These are phyloP conservation scores for Cladosporium sp. DNA, from an alignment of 2,329 filamentous ascomycete species.

Conservation along the genomic window DNA sequence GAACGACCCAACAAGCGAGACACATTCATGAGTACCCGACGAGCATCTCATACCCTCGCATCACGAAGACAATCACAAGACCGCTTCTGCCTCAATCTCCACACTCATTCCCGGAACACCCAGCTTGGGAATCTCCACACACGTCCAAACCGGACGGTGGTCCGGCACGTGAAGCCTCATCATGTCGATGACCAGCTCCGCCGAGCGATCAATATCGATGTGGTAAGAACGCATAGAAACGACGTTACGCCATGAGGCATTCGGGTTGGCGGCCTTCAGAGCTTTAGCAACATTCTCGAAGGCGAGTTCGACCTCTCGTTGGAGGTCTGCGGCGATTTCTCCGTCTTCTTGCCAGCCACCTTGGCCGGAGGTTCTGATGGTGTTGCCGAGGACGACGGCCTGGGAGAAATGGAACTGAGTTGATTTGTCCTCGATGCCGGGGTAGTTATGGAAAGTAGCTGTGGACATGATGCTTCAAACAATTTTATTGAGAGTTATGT, in stretches of 20 bases:
- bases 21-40: neutral
- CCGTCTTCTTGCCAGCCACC: neutral
- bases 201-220: neutral
- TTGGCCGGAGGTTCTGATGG: neutral
- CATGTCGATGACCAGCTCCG: neutral
- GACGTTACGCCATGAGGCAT: neutral
- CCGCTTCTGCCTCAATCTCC: conserved; percentile 4
- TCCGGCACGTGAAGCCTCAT: neutral
- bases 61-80: neutral
- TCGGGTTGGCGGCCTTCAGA: neutral
- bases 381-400: neutral
- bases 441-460: neutral
- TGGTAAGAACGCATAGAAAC: neutral
- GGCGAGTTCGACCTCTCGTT: neutral
- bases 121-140: neutral
- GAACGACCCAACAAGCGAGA: neutral
- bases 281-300: neutral
- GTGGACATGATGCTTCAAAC: neutral
- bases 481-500: neutral
- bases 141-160: neutral
- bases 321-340: neutral
- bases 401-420: neutral
- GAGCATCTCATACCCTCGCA: neutral
- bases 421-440: neutral
- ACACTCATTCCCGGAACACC: neutral